A percentile compares a stretch with the other conserved stretches of the same genome.
Evolutionary conservation across 2,329 filamentous ascomycete species (phyloP).

Genomic region (Aspergillaceae sp.): DNA sequence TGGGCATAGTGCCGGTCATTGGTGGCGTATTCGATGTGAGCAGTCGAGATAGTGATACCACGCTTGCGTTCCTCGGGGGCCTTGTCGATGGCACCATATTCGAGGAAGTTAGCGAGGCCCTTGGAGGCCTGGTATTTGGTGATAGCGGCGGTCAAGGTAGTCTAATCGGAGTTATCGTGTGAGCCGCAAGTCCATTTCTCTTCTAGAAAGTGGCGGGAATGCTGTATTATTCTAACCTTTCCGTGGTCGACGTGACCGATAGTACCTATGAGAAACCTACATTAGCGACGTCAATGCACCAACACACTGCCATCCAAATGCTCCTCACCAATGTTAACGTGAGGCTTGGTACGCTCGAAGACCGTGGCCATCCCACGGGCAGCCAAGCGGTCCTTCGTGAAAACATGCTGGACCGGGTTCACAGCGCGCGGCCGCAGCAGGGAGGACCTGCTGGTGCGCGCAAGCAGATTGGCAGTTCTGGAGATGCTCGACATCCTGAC

Average conservation of each 20-base stretch:
- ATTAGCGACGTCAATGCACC: neutral
- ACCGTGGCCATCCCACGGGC: conserved; percentile 51
- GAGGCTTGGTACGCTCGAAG: conserved; percentile 87
- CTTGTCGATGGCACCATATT: conserved; percentile 98
- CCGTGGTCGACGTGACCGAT: conserved; percentile 99
- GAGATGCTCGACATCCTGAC: conserved; percentile 71
- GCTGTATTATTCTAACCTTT: conserved; percentile 57
- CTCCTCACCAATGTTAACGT: conserved; percentile 85
- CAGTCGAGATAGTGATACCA: conserved; percentile 98
- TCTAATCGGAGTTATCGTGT: conserved; percentile 48
- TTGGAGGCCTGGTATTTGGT: conserved; percentile 96
- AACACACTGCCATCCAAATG: too few relatives aligned
- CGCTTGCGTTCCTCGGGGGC: conserved; percentile 98
- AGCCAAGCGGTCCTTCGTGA: conserved; percentile 37
- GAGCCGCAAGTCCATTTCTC: conserved; percentile 2
- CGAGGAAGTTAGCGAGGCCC: conserved; percentile 86
- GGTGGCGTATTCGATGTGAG: conserved; percentile 97
- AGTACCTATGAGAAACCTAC: conserved; percentile 53
- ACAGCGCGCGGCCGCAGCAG: conserved; percentile 58
- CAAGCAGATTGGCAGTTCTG: conserved; percentile 66
- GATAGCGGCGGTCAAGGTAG: conserved; percentile 95
- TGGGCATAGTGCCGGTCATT: conserved; percentile 94
- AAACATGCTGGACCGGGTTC: conserved; percentile 63
- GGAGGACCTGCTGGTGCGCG: conserved; percentile 71
- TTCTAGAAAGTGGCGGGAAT: conserved; percentile 4